Conservation (phyloP, 305 asterid genomes). For the Fraxinus latifolia region DNA sequence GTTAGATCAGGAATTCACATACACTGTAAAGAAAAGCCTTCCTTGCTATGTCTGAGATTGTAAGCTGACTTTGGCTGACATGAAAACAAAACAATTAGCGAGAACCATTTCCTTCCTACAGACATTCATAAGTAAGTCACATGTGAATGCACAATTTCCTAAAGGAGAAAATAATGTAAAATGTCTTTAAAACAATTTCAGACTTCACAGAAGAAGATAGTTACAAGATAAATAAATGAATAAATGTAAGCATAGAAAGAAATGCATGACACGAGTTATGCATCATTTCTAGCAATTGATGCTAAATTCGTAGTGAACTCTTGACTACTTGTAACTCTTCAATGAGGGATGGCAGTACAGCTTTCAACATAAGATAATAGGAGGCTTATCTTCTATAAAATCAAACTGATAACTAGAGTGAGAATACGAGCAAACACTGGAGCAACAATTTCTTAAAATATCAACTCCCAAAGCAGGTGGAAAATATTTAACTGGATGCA, state of each 20-base stretch:
- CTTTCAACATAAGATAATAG: not conserved
- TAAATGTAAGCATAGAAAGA: not conserved
- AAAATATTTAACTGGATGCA: not conserved
- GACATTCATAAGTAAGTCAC: not conserved
- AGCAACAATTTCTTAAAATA: not conserved
- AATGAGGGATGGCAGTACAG: not conserved
- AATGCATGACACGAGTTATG: not conserved
- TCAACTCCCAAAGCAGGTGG: not conserved
- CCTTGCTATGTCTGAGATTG: slow-evolving; percentile 95
- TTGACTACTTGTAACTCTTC: not conserved
- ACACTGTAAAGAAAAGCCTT: slow-evolving; percentile 99
- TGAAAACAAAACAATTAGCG: slow-evolving; percentile 34
- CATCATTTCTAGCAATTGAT: not conserved
- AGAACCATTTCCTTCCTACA: slow-evolving; percentile 15
- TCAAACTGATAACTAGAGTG: not conserved
- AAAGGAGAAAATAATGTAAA: not conserved
- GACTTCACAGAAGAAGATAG: not conserved
- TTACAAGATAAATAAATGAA: not conserved
- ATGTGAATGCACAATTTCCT: not conserved
- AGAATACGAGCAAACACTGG: not conserved
- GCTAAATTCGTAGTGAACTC: not conserved
- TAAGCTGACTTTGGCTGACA: slow-evolving; percentile 87
- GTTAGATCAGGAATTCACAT: slow-evolving; percentile 32
- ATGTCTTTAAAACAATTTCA: not conserved
- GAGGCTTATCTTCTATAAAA: not conserved